phyloP scores from a whole-genome alignment of 73 alveolate species.

The Paramecium octaurelia region DNA sequence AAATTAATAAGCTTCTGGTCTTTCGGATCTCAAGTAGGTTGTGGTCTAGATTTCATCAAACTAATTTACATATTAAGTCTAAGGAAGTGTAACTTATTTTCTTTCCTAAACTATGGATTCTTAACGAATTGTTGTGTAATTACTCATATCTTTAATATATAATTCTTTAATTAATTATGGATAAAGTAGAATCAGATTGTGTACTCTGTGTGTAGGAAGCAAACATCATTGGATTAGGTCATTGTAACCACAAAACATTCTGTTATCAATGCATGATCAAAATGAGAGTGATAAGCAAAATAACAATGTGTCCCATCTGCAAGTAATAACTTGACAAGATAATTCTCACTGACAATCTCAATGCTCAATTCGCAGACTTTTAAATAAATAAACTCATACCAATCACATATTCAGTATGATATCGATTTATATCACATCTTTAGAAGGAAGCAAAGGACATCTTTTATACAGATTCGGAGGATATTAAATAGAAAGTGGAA shows the following conservation, averaged over 20 bases:
- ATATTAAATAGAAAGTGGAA: background rate
- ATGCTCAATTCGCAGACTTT: conserved; percentile 43
- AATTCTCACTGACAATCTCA: conserved; percentile 53
- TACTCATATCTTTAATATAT: conserved; percentile 18
- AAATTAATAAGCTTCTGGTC: conserved; percentile 24
- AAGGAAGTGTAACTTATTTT: conserved; percentile 14
- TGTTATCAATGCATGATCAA: conserved; percentile 54
- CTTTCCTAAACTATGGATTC: background rate
- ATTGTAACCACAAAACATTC: conserved; percentile 55
- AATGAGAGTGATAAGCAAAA: conserved; percentile 47
- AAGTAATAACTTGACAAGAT: conserved; percentile 14
- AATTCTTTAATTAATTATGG: conserved; percentile 1
- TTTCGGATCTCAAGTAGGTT: background rate
- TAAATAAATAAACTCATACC: background rate
- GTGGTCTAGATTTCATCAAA: background rate
- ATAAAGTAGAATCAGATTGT: conserved; percentile 45
- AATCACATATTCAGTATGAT: background rate
- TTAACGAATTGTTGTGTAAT: conserved; percentile 12
- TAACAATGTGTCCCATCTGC: conserved; percentile 48
- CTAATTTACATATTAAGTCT: background rate
- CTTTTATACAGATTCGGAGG: conserved; percentile 17
- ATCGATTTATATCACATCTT: background rate
- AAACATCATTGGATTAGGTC: conserved; percentile 43
- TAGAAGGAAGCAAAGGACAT: conserved; percentile 16
- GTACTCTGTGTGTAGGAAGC: conserved; percentile 29